Conservation (phyloP, 768 basidiomycete genomes). For the Tubosaeta sp. region DNA sequence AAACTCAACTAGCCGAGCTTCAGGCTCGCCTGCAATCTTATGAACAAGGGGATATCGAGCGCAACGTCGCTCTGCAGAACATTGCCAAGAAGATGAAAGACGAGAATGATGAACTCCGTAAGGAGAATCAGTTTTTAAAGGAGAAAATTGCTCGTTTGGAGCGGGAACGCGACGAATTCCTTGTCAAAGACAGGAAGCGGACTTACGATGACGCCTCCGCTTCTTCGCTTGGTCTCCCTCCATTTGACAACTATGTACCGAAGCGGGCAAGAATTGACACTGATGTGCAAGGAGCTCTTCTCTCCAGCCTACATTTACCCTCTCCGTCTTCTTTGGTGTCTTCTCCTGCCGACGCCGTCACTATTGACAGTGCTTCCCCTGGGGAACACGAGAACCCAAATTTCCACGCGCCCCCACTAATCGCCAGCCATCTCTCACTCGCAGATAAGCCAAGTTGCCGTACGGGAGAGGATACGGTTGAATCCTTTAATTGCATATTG, state of each 20-base stretch:
- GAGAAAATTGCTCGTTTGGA: constrained; percentile 44
- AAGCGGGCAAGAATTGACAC: constrained; percentile 37
- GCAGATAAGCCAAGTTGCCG: constrained; percentile 22
- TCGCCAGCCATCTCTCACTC: constrained; percentile 36
- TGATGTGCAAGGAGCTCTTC: constrained; percentile 19
- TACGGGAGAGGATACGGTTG: constrained; percentile 19
- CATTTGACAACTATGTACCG: constrained; percentile 21
- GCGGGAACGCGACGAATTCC: constrained; percentile 28
- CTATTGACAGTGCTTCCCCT: constrained; percentile 31
- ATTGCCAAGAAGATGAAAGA: constrained; percentile 83
- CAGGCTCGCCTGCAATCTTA: constrained; percentile 82
- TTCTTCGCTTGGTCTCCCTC: constrained; percentile 24
- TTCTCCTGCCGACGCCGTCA: constrained; percentile 43
- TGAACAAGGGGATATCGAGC: constrained; percentile 88
- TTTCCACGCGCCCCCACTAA: constrained; percentile 28
- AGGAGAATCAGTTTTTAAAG: constrained; percentile 62
- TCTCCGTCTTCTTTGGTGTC: constrained; percentile 50
- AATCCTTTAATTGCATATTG: constrained; percentile 58
- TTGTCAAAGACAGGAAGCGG: constrained; percentile 51
- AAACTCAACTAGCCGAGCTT: constrained; percentile 81
- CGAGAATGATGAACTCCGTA: constrained; percentile 72
- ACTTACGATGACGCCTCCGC: constrained; percentile 49
- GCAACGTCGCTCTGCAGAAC: constrained; percentile 78
- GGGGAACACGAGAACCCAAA: constrained; percentile 24
- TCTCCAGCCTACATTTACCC: constrained; percentile 18